These are phyloP conservation scores for Claviceps sp. DNA, from an alignment of 2,329 filamentous ascomycete species.

Conservation along the genomic window DNA sequence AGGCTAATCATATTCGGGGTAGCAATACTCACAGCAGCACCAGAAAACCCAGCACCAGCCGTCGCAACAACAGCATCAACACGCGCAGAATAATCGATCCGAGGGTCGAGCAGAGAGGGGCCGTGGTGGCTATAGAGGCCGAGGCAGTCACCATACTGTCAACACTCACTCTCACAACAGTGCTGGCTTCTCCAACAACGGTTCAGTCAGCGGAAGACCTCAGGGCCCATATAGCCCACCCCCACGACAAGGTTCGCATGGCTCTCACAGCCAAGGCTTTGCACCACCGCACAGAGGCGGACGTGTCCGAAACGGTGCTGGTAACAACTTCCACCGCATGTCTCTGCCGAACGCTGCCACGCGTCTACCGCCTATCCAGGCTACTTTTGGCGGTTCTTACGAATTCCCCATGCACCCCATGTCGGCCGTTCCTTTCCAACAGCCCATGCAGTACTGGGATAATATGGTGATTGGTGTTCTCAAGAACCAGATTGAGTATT, in stretches of 20 bases:
- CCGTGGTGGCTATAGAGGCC: constrained; percentile 32
- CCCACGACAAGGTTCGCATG: constrained; percentile 26
- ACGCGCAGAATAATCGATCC: constrained; percentile 16
- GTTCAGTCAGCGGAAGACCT: constrained; percentile 18
- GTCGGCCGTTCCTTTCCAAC: constrained; percentile 21
- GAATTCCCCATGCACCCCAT: constrained; percentile 29
- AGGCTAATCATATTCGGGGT: background rate
- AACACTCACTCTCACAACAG: constrained; percentile 20
- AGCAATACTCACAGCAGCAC: background rate
- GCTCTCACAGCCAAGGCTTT: constrained; percentile 21
- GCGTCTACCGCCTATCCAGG: constrained; percentile 24
- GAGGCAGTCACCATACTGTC: constrained; percentile 28
- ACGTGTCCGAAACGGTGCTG: constrained; percentile 19
- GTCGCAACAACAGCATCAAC: background rate
- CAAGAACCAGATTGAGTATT: constrained; percentile 62
- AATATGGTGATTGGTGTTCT: constrained; percentile 33
- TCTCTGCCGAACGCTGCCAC: constrained; percentile 23
- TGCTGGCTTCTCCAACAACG: constrained; percentile 21
- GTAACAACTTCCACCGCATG: constrained; percentile 24
- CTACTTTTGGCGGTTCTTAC: constrained; percentile 19
- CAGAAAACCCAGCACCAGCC: background rate
- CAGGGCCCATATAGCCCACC: constrained; percentile 31
- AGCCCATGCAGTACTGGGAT: constrained; percentile 35
- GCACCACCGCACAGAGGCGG: constrained; percentile 22
- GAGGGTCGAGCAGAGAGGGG: constrained; percentile 28